A percentile compares a stretch with the other conserved stretches of the same genome.
These are phyloP conservation scores for Meyerozyma smithsonii DNA, from an alignment of 1,139 yeast species.

Conservation along the genomic window DNA sequence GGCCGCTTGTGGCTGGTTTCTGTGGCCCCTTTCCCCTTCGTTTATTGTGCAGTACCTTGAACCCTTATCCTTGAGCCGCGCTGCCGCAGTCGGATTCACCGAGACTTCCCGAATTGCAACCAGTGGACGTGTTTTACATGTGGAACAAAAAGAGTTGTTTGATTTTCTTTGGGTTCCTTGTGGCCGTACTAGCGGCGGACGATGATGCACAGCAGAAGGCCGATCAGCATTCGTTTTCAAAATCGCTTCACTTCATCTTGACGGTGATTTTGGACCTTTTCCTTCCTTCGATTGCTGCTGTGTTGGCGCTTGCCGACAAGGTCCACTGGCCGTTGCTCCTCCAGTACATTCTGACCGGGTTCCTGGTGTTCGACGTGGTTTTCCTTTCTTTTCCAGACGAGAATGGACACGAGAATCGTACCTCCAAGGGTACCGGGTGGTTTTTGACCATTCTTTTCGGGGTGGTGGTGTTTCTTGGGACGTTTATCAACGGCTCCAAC, in stretches of 20 bases:
- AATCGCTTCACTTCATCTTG: constrained; percentile 61
- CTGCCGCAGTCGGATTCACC: neutral
- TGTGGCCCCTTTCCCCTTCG: too few species aligned
- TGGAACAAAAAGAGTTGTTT: neutral
- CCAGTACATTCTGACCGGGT: constrained; percentile 45
- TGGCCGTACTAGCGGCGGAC: neutral
- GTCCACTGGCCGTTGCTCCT: constrained; percentile 41
- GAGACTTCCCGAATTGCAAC: neutral
- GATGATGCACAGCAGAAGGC: neutral
- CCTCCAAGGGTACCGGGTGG: constrained; percentile 65
- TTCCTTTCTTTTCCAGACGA: constrained; percentile 58
- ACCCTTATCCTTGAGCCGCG: neutral
- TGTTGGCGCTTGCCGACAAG: constrained; percentile 50
- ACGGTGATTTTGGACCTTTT: constrained; percentile 43
- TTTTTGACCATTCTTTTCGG: constrained; percentile 46
- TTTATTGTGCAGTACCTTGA: too few species aligned
- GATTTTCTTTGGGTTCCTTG: neutral
- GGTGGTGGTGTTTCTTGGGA: constrained; percentile 48
- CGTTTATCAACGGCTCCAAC: constrained; percentile 50
- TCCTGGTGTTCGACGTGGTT: constrained; percentile 51
- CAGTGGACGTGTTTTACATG: neutral
- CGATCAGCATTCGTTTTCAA: constrained; percentile 20
- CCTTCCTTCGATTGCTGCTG: constrained; percentile 51
- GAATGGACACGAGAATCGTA: constrained; percentile 59
- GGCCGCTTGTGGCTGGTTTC: too few species aligned